These are phyloP conservation scores for Laguncularia racemosa DNA, from an alignment of 345 rosid species.

Conservation along the genomic window DNA sequence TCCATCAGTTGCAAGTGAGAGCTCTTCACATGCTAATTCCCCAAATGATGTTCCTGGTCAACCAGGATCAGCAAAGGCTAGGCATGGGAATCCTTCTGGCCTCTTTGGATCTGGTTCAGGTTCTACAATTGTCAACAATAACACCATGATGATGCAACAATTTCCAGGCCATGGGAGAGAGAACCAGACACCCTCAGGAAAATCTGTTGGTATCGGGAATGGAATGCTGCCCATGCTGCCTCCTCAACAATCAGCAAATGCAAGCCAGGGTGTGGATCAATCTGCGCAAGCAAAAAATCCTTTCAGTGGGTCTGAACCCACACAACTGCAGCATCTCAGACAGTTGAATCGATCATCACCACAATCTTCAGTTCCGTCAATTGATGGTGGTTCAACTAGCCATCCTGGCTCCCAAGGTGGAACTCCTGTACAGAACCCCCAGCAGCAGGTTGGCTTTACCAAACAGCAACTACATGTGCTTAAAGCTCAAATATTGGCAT, in stretches of 20 bases:
- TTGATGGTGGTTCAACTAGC: slow-evolving; percentile 35
- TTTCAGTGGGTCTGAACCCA: slow-evolving; percentile 39
- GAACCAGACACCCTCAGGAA: slow-evolving; percentile 50
- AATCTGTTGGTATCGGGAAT: slow-evolving; percentile 41
- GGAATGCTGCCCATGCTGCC: slow-evolving; percentile 69
- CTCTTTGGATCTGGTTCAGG: slow-evolving; percentile 51
- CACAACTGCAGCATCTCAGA: slow-evolving; percentile 58
- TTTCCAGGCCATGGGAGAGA: slow-evolving; percentile 59
- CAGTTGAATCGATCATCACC: slow-evolving; percentile 54
- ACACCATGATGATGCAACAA: slow-evolving; percentile 47
- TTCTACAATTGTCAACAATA: slow-evolving; percentile 30
- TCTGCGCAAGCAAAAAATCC: slow-evolving; percentile 42
- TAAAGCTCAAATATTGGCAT: slow-evolving; percentile 96
- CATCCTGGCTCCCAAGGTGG: slow-evolving; percentile 43
- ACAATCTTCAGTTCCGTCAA: slow-evolving; percentile 41
- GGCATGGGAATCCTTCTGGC: slow-evolving; percentile 38
- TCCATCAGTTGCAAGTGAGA: slow-evolving; percentile 57
- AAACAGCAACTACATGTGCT: slow-evolving; percentile 96
- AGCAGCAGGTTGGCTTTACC: slow-evolving; percentile 65
- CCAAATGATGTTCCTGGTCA: slow-evolving; percentile 76
- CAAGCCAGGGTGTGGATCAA: slow-evolving; percentile 48
- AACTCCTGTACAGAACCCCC: slow-evolving; percentile 40
- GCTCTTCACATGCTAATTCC: slow-evolving; percentile 70
- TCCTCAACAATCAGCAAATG: slow-evolving; percentile 49
- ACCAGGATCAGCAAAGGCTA: slow-evolving; percentile 60